Evolutionary conservation across 2,329 filamentous ascomycete genomes (phyloP), one percentile per base, ranked within the genome.

Genomic region (Phyllosticta citrichinensis): DNA sequence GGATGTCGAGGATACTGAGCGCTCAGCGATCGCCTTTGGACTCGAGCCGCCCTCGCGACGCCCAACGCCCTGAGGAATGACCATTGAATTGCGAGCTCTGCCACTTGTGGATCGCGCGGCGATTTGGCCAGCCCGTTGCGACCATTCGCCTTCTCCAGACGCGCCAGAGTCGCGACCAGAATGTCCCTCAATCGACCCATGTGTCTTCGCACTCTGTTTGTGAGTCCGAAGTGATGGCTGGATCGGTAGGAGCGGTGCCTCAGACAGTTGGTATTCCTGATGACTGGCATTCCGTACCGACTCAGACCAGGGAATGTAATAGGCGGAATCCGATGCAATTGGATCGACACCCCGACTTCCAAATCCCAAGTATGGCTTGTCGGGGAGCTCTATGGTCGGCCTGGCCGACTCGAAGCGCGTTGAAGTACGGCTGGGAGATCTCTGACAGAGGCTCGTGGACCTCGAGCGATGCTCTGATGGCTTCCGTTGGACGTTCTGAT

Each of bases 281-380:
- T 1, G 11, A 19, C 30, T 47, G 14, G 30, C 22, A 56, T 61
- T 56, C 54, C 64, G 67, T 55, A 68, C 63, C 47, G 76, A 78
- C 50, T 75, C 74, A 6, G 76, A 77, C 75, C 76, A 77, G 0
- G 75, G 74, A 60, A 74, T 70, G 65, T 69, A 72, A 62, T 71
- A 73, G 20, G 66, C 70, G 60, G 66, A 70, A n/a, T 67, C 65
- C 52, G 67, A 55, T 14, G 30, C 9, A 33, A n/a, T 24, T 33
- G 25, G 70, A 12, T 65, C 63, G 25, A 64, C 66, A 9, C 69
- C 70, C 67, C 67, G 73, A 63, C 69, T 71, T 33, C 72, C 74
- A 60, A 74, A 75, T 2, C 71, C 73, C 14, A 76, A 65, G 62
- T 74, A 74, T 11, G 69, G 66, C 53, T 71, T 73, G 9, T 70